Evolutionary conservation across 768 basidiomycete genomes (phyloP), one percentile per base, ranked within the genome.

Genomic region (Astraeus odoratus): DNA sequence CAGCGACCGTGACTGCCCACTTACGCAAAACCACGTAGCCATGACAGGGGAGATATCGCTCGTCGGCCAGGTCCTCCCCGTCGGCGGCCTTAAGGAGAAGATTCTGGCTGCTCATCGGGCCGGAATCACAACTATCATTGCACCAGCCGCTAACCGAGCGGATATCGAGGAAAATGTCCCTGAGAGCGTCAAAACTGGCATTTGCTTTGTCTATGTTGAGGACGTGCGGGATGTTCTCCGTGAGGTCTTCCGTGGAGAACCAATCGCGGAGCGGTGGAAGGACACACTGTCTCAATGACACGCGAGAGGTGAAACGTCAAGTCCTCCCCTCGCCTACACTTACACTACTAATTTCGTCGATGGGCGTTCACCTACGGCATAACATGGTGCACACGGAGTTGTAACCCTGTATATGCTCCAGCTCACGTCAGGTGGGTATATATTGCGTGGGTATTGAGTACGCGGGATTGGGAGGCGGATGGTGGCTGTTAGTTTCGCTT

Each of bases 41-140:
- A 94, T 98, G 92, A 98, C 96, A 0, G 96, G 96, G 13, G 96
- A 99, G 65, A 92, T 99, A 46, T 92, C 94, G 2, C 80, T 99
- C 13, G 85, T 93, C 0, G 96, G 96, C 0, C 92, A 96, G 65
- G 95, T 99, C 8, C 75, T 96, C 1, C 91, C 95, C 2, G 95
- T 99, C 8, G 95, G 95, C 7, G 95, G 95, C 0, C 67, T 98
- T 51, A 97, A 96, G 70, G 89, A 91, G 69, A 94, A 96, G 73
- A 92, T 95, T 50, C 77, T 97, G 2, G 95, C 95, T 1, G 95
- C 96, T 0, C 96, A 99, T 60, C 82, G 96, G 15, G 92, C 96
- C 1, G 93, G 92, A 3, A 96, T 98, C 72, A 93, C 86, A 68
- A 94, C 85, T 0, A 86, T 92, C 54, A 64, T 94, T 6, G 86